Evolutionary conservation across 345 rosid genomes (phyloP).

Genomic region (Kernera saxatilis): DNA sequence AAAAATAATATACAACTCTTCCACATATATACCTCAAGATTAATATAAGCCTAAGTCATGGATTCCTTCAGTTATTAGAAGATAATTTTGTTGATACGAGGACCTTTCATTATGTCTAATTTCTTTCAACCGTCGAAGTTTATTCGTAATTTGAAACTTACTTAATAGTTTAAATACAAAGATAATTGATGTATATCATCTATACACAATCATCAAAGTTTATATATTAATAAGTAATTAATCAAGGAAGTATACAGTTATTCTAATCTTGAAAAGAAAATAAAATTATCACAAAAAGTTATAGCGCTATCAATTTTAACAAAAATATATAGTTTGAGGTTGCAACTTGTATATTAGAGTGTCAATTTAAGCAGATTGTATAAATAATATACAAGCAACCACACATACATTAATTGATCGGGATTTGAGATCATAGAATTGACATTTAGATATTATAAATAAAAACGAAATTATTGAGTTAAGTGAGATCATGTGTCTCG

Average conservation of each 20-base stretch:
- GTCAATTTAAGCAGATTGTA: not conserved
- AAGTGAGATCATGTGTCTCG: slow-evolving; percentile 24
- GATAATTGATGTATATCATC: too few species aligned
- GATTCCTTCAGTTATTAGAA: too few species aligned
- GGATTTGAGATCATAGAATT: not conserved
- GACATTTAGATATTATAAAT: not conserved
- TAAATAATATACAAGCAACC: not conserved
- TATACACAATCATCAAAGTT: not conserved
- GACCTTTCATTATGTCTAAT: too few species aligned
- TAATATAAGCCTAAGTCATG: too few species aligned
- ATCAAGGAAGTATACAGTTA: not conserved
- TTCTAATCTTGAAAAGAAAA: too few species aligned
- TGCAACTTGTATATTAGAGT: not conserved
- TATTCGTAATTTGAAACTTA: too few species aligned
- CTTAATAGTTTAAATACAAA: too few species aligned
- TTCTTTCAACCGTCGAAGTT: too few species aligned
- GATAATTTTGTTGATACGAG: too few species aligned
- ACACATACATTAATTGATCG: not conserved
- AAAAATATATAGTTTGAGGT: not conserved
- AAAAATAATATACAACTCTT: too few species aligned
- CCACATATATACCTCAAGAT: too few species aligned
- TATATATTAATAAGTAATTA: not conserved
- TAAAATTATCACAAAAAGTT: too few species aligned
- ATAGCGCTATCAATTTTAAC: not conserved
- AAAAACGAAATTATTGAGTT: not conserved